Conservation (phyloP, 768 basidiomycete species). For the Mrakia blollopis region DNA sequence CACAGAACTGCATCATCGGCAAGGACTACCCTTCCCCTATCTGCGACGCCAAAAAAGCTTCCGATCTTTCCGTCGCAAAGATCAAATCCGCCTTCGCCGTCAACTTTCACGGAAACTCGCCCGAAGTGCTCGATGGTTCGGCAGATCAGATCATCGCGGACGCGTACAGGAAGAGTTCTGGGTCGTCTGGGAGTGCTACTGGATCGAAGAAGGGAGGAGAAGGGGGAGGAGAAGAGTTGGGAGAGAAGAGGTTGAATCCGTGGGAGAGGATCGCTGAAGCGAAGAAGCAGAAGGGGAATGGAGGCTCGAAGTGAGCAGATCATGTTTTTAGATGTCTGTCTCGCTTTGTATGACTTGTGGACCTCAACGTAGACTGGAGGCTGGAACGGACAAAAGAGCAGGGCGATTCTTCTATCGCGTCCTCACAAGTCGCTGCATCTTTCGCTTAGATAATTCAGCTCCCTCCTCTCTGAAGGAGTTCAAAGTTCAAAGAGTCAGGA, state of each 20-base stretch:
- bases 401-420: no score
- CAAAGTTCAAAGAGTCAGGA: no score
- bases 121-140: slow-evolving; percentile 42
- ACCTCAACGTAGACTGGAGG: no score
- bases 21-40: slow-evolving; percentile 45
- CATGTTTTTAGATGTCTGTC: no score
- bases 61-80: slow-evolving; percentile 40
- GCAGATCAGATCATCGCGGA: slow-evolving; percentile 37
- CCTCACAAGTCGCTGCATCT: no score
- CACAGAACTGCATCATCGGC: slow-evolving; percentile 44
- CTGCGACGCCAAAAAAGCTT: slow-evolving; percentile 42
- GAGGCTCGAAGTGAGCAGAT: no score
- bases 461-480: no score
- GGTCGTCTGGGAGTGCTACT: slow-evolving; percentile 19
- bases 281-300: neutral
- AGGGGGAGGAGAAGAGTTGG: neutral
- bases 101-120: slow-evolving; percentile 42
- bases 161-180: slow-evolving; percentile 37
- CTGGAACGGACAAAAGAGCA: no score
- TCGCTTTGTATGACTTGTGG: no score
- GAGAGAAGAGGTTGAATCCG: slow-evolving; percentile 5
- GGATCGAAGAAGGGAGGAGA: slow-evolving; percentile 31
- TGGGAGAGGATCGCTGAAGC: neutral
- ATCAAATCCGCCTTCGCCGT: slow-evolving; percentile 44
- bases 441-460: no score